Evolutionary conservation across 805 yeast genomes (phyloP).

Genomic region (Zygosaccharomyces lentus): DNA sequence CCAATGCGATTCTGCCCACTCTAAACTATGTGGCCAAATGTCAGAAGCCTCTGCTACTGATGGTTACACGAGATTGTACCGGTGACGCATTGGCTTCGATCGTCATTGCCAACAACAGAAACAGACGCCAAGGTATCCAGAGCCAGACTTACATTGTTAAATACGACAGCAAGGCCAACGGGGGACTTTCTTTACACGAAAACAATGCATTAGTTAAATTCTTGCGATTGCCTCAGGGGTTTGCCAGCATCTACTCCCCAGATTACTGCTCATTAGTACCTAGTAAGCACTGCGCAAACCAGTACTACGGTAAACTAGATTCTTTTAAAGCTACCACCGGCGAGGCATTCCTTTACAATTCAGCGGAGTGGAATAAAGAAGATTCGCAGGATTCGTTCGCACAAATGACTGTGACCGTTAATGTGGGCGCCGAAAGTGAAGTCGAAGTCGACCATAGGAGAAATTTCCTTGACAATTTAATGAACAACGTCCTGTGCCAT

Average conservation of each 20-base stretch:
- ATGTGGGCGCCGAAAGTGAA: constrained; percentile 32
- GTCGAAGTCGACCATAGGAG: constrained; percentile 32
- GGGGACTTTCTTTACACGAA: constrained; percentile 21
- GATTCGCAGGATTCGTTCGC: constrained; percentile 13
- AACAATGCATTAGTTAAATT: constrained; percentile 26
- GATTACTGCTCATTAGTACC: constrained; percentile 29
- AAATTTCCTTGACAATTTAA: constrained; percentile 23
- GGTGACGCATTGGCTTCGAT: constrained; percentile 32
- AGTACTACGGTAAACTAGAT: constrained; percentile 29
- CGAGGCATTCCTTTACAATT: constrained; percentile 31
- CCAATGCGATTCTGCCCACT: constrained; percentile 27
- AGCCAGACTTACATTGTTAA: constrained; percentile 22
- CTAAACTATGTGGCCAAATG: constrained; percentile 24
- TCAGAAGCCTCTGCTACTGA: constrained; percentile 23
- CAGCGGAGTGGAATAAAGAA: constrained; percentile 12
- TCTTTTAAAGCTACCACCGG: constrained; percentile 33
- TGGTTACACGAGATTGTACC: constrained; percentile 27
- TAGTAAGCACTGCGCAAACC: constrained; percentile 28
- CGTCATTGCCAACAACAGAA: constrained; percentile 32
- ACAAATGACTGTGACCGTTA: constrained; percentile 28
- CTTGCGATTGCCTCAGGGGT: constrained; percentile 27
- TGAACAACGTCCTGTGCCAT: constrained; percentile 26
- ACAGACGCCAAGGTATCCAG: constrained; percentile 20
- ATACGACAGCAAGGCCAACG: constrained; percentile 21
- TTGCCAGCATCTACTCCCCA: constrained; percentile 28